Evolutionary conservation across 129 eudicot genomes (phyloP), one percentile per base, ranked within the genome.

Genomic region (Silybum marianum): DNA sequence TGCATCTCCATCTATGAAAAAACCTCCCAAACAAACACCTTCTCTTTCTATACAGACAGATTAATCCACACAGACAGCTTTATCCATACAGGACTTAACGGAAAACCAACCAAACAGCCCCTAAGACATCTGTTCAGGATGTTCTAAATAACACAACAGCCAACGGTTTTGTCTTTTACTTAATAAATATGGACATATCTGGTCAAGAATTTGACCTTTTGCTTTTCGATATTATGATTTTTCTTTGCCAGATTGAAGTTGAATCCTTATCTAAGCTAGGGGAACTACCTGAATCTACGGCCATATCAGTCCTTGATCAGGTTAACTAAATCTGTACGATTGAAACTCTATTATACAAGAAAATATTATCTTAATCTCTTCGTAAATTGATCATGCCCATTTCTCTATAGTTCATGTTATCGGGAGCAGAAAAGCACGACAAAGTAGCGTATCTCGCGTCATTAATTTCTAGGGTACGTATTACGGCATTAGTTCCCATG

Each of bases 281-380:
- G 70, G 88, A 88, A 80, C 80, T 93, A 75, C 91, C 96, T 1
- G 98, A 93, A 86, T 85, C 97, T 74, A 85, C 72, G 78, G 92
- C 98, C 51, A 91, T 93, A 84, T 89, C 91, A 82, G 87, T 91
- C 78, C 98, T 93, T 85, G 98, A 93, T 78, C 98, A 93, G 98
- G 98, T 93, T 38, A 46, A 72, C 23, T 46, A 67, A 73, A 51
- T 69, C 72, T 63, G 23, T 30, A 69, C 75, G 63, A 0, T 74
- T 42, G 39, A 25, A 71, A 60, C 40, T 65, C 63, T 51, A 39
- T 73, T 69, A 48, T 23, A 62, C 24, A 25, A 24, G 7, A 23
- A 58, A 30, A 14, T 44, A 46, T n/a, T 23, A 42, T 10, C 24
- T 23, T 74, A 24, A 82, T 80, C 25, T 28, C 24, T 74, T 34